phyloP scores from a whole-genome alignment of 306 rosid genomes.

The Gastrolobium bilobum region DNA sequence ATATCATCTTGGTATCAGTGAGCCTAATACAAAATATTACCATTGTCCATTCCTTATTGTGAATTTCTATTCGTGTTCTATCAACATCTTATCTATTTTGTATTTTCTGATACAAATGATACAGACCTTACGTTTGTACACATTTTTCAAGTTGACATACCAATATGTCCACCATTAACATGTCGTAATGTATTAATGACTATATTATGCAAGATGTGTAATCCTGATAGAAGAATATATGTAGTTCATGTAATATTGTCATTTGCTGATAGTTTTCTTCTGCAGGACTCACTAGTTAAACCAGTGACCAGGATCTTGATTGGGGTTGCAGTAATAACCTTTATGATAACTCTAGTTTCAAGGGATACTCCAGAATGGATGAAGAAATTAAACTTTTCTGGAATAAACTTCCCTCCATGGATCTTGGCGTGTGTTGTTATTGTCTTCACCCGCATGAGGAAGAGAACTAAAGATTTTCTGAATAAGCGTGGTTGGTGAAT shows the following conservation, averaged over 20 bases:
- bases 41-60: too few relatives aligned
- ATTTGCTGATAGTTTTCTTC: conserved; percentile 25
- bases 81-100: not conserved
- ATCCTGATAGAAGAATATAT: not conserved
- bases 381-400: conserved; percentile 63
- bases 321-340: conserved; percentile 70
- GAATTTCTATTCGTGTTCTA: too few relatives aligned
- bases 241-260: not conserved
- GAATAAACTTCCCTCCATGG: conserved; percentile 91
- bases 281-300: conserved; percentile 81
- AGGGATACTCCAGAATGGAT: conserved; percentile 77
- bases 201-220: not conserved
- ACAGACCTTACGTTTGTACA: not conserved
- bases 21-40: too few relatives aligned
- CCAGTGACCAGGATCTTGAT: conserved; percentile 82
- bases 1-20: too few relatives aligned
- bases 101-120: not conserved
- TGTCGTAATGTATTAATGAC: not conserved
- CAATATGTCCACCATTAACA: not conserved
- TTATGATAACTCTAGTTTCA: conserved; percentile 66
- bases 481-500: conserved; percentile 32
- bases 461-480: conserved; percentile 77
- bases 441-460: conserved; percentile 87
- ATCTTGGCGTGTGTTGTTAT: conserved; percentile 84
- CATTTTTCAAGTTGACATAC: not conserved